A percentile compares a stretch with the other conserved stretches of the same genome.
These are phyloP conservation scores for Pueraria montana DNA, from an alignment of 306 rosid genomes.

Conservation along the genomic window DNA sequence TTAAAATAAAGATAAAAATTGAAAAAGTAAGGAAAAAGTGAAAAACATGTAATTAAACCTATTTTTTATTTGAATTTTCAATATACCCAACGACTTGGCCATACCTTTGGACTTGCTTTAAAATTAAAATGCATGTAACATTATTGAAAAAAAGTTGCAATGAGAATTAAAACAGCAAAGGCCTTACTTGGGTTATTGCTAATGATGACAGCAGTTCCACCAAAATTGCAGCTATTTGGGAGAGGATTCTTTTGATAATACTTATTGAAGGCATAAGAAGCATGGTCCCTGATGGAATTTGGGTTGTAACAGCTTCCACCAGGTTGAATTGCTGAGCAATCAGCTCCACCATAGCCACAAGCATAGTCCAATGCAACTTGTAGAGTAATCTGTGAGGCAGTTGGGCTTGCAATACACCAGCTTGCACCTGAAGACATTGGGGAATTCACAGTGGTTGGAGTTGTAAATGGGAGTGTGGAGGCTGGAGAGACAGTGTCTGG, in stretches of 20 bases:
- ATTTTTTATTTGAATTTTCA: background rate
- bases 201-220: slow-evolving; percentile 80
- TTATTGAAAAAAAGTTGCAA: background rate
- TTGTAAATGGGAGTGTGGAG: slow-evolving; percentile 55
- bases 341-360: slow-evolving; percentile 80
- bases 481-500: slow-evolving; percentile 76
- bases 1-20: background rate
- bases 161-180: background rate
- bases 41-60: background rate
- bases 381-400: slow-evolving; percentile 60
- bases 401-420: slow-evolving; percentile 84
- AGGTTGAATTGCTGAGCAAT: slow-evolving; percentile 76
- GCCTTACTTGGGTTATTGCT: slow-evolving; percentile 84
- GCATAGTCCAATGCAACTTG: slow-evolving; percentile 94
- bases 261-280: slow-evolving; percentile 83
- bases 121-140: slow-evolving; percentile 33
- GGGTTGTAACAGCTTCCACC: slow-evolving; percentile 81
- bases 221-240: slow-evolving; percentile 89
- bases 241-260: slow-evolving; percentile 79
- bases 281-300: slow-evolving; percentile 65
- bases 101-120: background rate
- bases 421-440: slow-evolving; percentile 63
- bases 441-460: slow-evolving; percentile 55
- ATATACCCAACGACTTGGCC: background rate
- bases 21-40: background rate